Base-by-base conservation (phyloP, 208 protist species). In the Leishmania lainsoni region DNA sequence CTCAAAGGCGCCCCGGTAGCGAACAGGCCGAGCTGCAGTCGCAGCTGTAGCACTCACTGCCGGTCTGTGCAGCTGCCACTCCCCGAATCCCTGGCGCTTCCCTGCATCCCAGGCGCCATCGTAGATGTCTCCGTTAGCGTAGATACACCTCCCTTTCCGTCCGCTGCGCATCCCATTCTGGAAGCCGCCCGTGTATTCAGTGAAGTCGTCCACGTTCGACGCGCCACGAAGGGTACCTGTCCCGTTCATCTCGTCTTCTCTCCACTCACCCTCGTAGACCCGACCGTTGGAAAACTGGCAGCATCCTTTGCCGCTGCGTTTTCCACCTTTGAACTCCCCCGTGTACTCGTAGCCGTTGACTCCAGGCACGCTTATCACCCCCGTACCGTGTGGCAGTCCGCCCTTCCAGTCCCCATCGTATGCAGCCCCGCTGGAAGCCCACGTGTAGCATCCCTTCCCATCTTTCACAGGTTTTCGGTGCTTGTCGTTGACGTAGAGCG, bases 201-300 rank as follows among this genome's bases (percentile, higher is more conserved):
- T 80, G 75, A 89, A 95, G 75, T 95, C 84, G 80, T 97, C 93
- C 16, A 86, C 45, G 48, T 78, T 84, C 2, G 92, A 48, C 0
- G 89, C 88, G 16, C 89, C 93, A 52, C 17, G 71, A 58, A 95
- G 83, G 14, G 81, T 85, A n/a, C 94, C 96, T 6, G 82, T 29
- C n/a, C 96, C 96, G 51, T 92, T 85, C 92, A 96, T 95, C 72
- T 94, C 80, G 74, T 97, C 96, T 16, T 85, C 77, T 39, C 79
- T 39, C 96, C 96, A 98, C 69, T 96, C 91, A 0, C 96, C 95
- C 2, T 87, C 85, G 86, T 97, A 98, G 49, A 78, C 72, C 20
- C 89, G 88, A 29, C 94, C 95, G 73, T 95, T 96, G 26, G 78
- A 59, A 70, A 97, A 98, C 10, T 66, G 78, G 80, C 96, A 98